A percentile compares a stretch with the other conserved stretches of the same genome.
phyloP scores from a whole-genome alignment of 2,329 filamentous ascomycete species.

The Geosmithia flava region DNA sequence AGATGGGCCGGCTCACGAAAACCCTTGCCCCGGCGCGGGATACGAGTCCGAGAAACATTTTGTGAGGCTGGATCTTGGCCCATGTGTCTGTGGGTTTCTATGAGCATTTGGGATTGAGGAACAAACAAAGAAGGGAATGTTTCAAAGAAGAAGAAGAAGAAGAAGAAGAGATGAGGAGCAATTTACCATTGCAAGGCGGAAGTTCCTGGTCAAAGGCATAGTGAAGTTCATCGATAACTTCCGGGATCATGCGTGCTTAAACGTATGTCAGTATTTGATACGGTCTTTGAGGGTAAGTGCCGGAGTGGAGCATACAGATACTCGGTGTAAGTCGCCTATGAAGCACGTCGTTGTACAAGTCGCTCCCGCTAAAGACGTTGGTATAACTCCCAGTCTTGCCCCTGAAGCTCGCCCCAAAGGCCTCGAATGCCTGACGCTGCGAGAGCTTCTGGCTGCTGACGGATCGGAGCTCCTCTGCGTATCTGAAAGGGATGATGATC shows the following conservation, averaged over 20 bases:
- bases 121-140: not conserved
- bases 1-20: constrained; percentile 14
- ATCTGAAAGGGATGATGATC: not conserved
- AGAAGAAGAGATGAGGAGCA: not conserved
- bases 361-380: not conserved
- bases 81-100: not conserved
- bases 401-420: not conserved
- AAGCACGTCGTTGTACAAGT: not conserved
- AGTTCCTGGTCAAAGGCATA: not conserved
- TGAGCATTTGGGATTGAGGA: not conserved
- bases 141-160: too few species aligned
- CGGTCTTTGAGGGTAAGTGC: not conserved
- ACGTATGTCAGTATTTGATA: not conserved
- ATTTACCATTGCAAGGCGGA: not conserved
- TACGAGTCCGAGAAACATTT: constrained; percentile 5
- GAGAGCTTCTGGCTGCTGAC: not conserved
- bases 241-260: not conserved
- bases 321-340: not conserved
- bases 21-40: constrained; percentile 13
- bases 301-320: not conserved
- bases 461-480: not conserved
- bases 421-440: not conserved
- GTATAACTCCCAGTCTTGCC: not conserved
- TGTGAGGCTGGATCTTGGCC: not conserved
- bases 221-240: not conserved